Percentiles rank a stretch among this genome's conserved stretches.
These are phyloP conservation scores for Aquilaria malaccensis DNA, from an alignment of 345 rosid species.

Conservation along the genomic window DNA sequence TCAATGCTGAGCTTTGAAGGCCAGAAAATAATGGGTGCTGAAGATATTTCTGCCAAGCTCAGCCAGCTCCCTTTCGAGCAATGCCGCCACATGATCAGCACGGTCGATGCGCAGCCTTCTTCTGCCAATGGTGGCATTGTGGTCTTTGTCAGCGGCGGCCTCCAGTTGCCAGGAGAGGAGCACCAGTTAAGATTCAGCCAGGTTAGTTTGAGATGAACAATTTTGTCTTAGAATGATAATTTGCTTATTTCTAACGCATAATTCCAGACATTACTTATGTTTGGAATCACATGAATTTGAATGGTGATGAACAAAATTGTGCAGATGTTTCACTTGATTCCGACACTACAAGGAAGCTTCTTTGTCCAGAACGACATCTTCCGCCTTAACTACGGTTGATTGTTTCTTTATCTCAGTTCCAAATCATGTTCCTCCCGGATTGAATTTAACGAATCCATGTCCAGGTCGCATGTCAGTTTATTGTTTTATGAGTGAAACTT, in stretches of 20 bases:
- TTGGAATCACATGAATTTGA: not conserved
- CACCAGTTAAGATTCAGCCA: slow-evolving; percentile 69
- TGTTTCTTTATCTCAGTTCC: not conserved
- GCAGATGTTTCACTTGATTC: slow-evolving; percentile 79
- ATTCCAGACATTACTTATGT: not conserved
- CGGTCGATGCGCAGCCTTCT: slow-evolving; percentile 71
- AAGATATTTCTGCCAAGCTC: slow-evolving; percentile 53
- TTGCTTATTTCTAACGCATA: too few relatives aligned
- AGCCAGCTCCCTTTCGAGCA: slow-evolving; percentile 62
- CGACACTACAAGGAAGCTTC: slow-evolving; percentile 45
- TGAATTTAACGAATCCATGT: not conserved
- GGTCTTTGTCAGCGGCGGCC: slow-evolving; percentile 75
- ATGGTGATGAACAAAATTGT: not conserved
- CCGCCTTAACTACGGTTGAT: slow-evolving; percentile 68
- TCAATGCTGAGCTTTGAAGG: slow-evolving; percentile 90
- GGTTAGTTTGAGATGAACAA: slow-evolving; percentile 26
- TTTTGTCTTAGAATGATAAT: too few relatives aligned
- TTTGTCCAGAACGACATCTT: slow-evolving; percentile 83
- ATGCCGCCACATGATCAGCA: slow-evolving; percentile 58
- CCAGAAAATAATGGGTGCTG: slow-evolving; percentile 45
- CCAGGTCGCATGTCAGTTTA: too few relatives aligned
- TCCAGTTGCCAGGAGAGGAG: slow-evolving; percentile 61
- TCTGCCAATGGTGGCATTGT: slow-evolving; percentile 48
- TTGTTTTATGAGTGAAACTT: too few relatives aligned
- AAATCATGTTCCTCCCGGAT: not conserved